Evolutionary conservation across 1,139 yeast genomes (phyloP), one percentile per base, ranked within the genome.

Genomic region (Sugiyamaella pinicola): DNA sequence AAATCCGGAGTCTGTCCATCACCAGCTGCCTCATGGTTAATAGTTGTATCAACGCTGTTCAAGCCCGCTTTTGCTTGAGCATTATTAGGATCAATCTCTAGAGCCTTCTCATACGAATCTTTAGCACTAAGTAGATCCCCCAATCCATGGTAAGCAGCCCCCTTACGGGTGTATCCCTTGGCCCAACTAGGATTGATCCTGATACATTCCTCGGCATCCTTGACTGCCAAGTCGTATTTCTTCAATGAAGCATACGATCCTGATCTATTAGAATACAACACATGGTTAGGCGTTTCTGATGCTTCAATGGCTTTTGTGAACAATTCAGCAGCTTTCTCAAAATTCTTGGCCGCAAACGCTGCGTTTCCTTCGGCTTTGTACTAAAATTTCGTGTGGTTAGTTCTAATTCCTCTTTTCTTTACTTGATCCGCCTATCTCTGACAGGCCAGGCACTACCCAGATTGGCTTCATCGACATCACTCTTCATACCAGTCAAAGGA

Each of bases 141-240:
- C 58, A 87, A 76, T 13, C 99, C 99, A 64, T 78, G 86, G 53
- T 85, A 83, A 31, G 99, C 99, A 60, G 97, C 93, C 53, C 90
- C 99, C 48, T 87, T 86, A 73, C 99, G 85, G 66, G 84, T 86
- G 76, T 86, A 87, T 47, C 98, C 99, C 72, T 93, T 93, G 18
- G 96, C 90, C 97, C 98, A 93, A 2, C 82, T 60, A 19, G 88
- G 83, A 60, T 87, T 89, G 72, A 89, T 82, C 64, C 80, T 79
- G 50, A 87, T 83, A 72, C 96, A 86, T 66, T 85, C 81, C 58
- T 87, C 74, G 22, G 98, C 98, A 69, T 93, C 98, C 53, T 77
- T 75, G 56, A 89, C 76, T 2, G 98, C 98, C 57, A 83, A 75
- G 33, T 72, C 71, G 65, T 83, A 93, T 62, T 89, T 73, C 67